Percentiles rank a stretch among this genome's conserved stretches.
Evolutionary conservation across 305 asterid genomes (phyloP).

Genomic region (Nicotiana rustica): DNA sequence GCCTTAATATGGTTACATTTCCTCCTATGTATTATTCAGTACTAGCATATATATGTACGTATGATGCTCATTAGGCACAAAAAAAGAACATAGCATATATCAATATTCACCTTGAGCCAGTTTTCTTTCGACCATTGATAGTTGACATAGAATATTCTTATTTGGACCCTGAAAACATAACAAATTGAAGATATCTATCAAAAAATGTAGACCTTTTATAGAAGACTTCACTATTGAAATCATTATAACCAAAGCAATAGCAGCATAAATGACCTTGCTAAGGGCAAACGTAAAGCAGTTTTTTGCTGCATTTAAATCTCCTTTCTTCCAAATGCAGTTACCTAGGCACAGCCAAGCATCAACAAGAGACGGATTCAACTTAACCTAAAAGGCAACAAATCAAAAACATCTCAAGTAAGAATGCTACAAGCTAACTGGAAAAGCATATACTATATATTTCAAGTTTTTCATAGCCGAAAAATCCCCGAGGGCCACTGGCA

Average conservation of each 20-base stretch:
- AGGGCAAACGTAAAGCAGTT: constrained; percentile 83
- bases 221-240: constrained; percentile 19
- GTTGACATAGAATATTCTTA: constrained; percentile 84
- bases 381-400: constrained; percentile 56
- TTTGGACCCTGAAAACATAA: constrained; percentile 66
- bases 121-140: constrained; percentile 94
- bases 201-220: constrained; percentile 23
- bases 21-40: neutral
- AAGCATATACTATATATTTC: neutral
- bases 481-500: no score
- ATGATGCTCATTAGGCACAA: constrained; percentile 19
- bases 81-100: constrained; percentile 2
- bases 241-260: constrained; percentile 36
- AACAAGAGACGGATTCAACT: constrained; percentile 82
- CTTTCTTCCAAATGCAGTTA: constrained; percentile 96
- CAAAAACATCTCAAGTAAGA: constrained; percentile 30
- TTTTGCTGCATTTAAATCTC: constrained; percentile 76
- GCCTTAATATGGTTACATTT: neutral
- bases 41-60: neutral
- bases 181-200: constrained; percentile 31
- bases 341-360: constrained; percentile 96
- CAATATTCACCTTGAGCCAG: constrained; percentile 81
- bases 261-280: constrained; percentile 67
- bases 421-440: constrained; percentile 2
- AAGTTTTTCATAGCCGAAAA: no score